Conservation (phyloP, 2,329 filamentous ascomycete species). For the Anthostomella pinea region DNA sequence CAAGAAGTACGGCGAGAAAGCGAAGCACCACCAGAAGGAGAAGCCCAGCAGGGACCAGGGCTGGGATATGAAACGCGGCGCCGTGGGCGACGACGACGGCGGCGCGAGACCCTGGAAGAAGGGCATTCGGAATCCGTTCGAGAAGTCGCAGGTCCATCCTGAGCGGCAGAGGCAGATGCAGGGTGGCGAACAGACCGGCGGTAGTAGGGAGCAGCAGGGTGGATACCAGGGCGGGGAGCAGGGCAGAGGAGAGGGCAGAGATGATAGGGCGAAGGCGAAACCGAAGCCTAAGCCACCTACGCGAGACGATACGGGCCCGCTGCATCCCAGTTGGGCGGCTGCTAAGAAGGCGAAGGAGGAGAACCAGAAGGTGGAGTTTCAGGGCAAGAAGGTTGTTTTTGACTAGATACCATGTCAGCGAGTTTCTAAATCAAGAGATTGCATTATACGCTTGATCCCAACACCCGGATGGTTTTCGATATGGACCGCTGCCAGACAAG, state of each 20-base stretch:
- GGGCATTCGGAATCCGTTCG: conserved; percentile 37
- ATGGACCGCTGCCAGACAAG: no score
- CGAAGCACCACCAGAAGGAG: conserved; percentile 56
- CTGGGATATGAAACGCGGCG: conserved; percentile 58
- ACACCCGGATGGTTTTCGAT: no score
- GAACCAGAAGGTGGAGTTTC: conserved; percentile 49
- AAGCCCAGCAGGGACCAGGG: conserved; percentile 44
- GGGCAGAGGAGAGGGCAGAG: conserved; percentile 8
- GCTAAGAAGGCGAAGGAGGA: conserved; percentile 60
- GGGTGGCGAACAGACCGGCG: background rate
- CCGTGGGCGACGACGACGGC: conserved; percentile 39
- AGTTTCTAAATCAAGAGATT: conserved; percentile 1
- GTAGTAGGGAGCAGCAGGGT: no score
- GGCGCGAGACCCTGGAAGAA: conserved; percentile 48
- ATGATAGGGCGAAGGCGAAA: conserved; percentile 4
- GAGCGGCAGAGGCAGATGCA: conserved; percentile 34
- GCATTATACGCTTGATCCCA: no score
- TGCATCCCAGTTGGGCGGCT: conserved; percentile 66
- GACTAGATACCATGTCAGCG: conserved; percentile 39
- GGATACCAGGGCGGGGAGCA: no score
- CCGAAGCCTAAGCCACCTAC: conserved; percentile 36
- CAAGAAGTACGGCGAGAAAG: conserved; percentile 71
- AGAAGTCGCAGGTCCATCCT: conserved; percentile 30
- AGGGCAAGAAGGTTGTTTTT: conserved; percentile 58
- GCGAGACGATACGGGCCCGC: conserved; percentile 47